Evolutionary conservation across 2,329 filamentous ascomycete species (phyloP).

Genomic region (Helotiales sp.): DNA sequence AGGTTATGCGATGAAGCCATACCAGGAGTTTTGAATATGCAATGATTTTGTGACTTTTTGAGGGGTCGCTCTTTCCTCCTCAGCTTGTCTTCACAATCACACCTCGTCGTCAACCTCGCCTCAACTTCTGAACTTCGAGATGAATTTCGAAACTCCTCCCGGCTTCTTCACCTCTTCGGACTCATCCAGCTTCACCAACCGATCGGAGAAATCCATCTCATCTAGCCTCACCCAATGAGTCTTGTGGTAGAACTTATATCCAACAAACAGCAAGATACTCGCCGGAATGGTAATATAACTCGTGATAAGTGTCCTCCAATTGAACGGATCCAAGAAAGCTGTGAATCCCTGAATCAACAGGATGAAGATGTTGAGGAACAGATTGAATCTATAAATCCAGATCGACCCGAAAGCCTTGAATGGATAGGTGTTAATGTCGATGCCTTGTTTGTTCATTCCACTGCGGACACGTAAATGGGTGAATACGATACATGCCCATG

Average conservation of each 20-base stretch:
- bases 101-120: not conserved
- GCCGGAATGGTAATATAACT: constrained; percentile 15
- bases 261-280: constrained; percentile 6
- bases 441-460: constrained; percentile 39
- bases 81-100: too few relatives aligned
- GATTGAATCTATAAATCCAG: constrained; percentile 23
- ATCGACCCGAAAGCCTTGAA: constrained; percentile 26
- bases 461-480: constrained; percentile 47
- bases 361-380: constrained; percentile 27
- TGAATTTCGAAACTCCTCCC: not conserved
- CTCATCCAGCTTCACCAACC: constrained; percentile 12
- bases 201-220: constrained; percentile 18
- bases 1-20: too few relatives aligned
- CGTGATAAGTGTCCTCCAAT: constrained; percentile 9
- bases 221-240: constrained; percentile 9
- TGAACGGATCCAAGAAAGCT: constrained; percentile 13
- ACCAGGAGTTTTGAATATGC: too few relatives aligned
- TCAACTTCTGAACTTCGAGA: not conserved
- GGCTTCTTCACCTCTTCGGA: constrained; percentile 22
- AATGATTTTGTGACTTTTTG: too few relatives aligned
- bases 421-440: constrained; percentile 35
- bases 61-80: too few relatives aligned
- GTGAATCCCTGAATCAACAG: constrained; percentile 28
- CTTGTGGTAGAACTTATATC: constrained; percentile 13
- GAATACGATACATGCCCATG: constrained; percentile 46